Evolutionary conservation across 441 rosid species (phyloP).

Genomic region (Dalechampia spathulata): DNA sequence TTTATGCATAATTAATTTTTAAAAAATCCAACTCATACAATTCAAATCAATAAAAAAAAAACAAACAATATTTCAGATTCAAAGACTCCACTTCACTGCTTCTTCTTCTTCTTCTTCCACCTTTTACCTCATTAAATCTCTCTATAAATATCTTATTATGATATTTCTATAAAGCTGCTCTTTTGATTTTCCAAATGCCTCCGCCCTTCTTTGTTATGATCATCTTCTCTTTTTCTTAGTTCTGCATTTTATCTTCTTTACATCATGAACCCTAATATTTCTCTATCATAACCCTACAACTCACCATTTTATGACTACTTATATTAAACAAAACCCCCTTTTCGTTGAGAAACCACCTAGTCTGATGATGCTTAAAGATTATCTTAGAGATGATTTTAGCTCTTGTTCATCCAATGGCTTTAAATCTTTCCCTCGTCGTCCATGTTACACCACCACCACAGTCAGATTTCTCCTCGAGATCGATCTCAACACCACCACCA

Average conservation of each 20-base stretch:
- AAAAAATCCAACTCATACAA: neutral
- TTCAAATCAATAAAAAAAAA: neutral
- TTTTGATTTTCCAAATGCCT: too few relatives aligned
- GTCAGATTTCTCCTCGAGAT: slow-evolving; percentile 48
- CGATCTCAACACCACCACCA: slow-evolving; percentile 30
- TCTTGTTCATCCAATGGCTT: slow-evolving; percentile 83
- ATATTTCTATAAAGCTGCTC: too few relatives aligned
- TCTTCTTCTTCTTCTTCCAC: slow-evolving; percentile 1
- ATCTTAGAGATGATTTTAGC: slow-evolving; percentile 55
- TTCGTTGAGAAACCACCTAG: slow-evolving; percentile 9
- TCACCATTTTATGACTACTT: too few relatives aligned
- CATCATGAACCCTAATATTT: too few relatives aligned
- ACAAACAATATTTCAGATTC: slow-evolving; percentile 23
- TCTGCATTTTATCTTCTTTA: too few relatives aligned
- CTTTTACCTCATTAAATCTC: too few relatives aligned
- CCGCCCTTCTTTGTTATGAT: too few relatives aligned
- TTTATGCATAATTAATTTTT: too few relatives aligned
- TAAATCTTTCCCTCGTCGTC: slow-evolving; percentile 67
- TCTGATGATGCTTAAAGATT: slow-evolving; percentile 46
- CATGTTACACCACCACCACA: slow-evolving; percentile 51
- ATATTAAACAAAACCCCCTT: slow-evolving; percentile 5
- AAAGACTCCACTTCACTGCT: slow-evolving; percentile 23
- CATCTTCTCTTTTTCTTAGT: too few relatives aligned
- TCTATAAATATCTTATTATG: too few relatives aligned
- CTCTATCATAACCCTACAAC: too few relatives aligned